Conservation (phyloP, 768 basidiomycete genomes). For the Termitomyces sp. region DNA sequence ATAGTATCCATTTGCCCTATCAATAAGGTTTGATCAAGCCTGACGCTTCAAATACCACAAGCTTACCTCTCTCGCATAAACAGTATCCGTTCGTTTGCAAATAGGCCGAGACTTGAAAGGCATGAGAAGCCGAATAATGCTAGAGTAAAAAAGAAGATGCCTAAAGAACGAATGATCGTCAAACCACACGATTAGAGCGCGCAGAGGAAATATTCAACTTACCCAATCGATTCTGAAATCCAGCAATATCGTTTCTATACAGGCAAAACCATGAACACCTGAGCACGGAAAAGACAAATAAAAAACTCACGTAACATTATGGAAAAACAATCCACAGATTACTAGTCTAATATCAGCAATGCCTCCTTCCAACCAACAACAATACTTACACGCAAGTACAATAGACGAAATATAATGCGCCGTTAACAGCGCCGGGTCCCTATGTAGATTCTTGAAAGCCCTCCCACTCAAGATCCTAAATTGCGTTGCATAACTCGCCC, state of each 20-base stretch:
- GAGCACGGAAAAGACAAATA: not conserved
- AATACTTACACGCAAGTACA: constrained; percentile 68
- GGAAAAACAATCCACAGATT: constrained; percentile 91
- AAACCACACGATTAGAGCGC: not conserved
- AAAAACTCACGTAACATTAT: constrained; percentile 64
- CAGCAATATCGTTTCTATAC: constrained; percentile 87
- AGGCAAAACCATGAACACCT: not conserved
- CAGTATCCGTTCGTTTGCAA: constrained; percentile 91
- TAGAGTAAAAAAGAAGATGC: constrained; percentile 97
- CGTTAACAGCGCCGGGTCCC: constrained; percentile 86
- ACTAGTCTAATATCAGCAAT: constrained; percentile 36
- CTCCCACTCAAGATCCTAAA: constrained; percentile 92
- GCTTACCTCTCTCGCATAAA: constrained; percentile 96
- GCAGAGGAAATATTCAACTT: constrained; percentile 8
- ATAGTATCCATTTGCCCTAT: constrained; percentile 95
- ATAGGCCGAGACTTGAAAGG: constrained; percentile 87
- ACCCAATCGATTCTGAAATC: constrained; percentile 95
- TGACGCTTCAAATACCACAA: not conserved
- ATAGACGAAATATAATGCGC: constrained; percentile 89
- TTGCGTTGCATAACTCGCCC: constrained; percentile 86
- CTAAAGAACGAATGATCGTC: constrained; percentile 26
- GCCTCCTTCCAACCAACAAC: constrained; percentile 13
- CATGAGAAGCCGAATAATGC: constrained; percentile 97
- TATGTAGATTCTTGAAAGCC: constrained; percentile 97
- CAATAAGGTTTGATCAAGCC: not conserved